Evolutionary conservation across 2,329 filamentous ascomycete species (phyloP), one percentile per base, ranked within the genome.

Genomic region (Aspergillus phoenicis): DNA sequence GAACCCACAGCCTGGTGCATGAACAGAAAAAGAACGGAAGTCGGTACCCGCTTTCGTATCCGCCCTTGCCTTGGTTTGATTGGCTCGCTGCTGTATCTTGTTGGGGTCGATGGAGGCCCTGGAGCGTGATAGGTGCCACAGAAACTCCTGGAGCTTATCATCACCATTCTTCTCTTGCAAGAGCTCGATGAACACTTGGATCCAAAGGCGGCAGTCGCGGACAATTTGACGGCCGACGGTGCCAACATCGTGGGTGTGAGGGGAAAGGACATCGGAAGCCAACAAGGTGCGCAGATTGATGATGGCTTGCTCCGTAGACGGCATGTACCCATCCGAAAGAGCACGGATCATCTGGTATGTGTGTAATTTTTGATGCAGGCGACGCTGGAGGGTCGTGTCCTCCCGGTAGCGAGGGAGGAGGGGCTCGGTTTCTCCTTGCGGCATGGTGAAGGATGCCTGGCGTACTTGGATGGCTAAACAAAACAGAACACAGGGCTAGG

Each of bases 261-360:
- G 87, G 69, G 93, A 94, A 61, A 97, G 82, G 17, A 95, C 73
- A 68, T 94, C 90, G 36, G 91, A 88, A 4, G 91, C 87, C 8
- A 97, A 82, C 1, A 97, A 78, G 2, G 89, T 91, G 66, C 91
- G 87, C 2, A 98, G 81, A 66, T 96, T 93, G 73, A 89, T 81
- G 69, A 95, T 89, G 67, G 85, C 73, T 75, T 98, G 94, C 68
- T 95, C 89, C 10, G 91, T 97, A 5, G 91, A 95, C 51, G 94
- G 94, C 90, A 98, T 93, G 77, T 88, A 97, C 5, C 94, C 94
- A 70, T 91, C 86, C 1, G 86, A 85, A 8, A 97, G 75, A 58
- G 94, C 94, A 57, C 91, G 86, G 28, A 93, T 74, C 89, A 97
- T 96, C 81, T 97, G 92, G 73, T 97, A 97, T 26, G 89, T 89